Evolutionary conservation across 2,329 filamentous ascomycete genomes (phyloP), one percentile per base, ranked within the genome.

Genomic region (Ilyonectria sp.): DNA sequence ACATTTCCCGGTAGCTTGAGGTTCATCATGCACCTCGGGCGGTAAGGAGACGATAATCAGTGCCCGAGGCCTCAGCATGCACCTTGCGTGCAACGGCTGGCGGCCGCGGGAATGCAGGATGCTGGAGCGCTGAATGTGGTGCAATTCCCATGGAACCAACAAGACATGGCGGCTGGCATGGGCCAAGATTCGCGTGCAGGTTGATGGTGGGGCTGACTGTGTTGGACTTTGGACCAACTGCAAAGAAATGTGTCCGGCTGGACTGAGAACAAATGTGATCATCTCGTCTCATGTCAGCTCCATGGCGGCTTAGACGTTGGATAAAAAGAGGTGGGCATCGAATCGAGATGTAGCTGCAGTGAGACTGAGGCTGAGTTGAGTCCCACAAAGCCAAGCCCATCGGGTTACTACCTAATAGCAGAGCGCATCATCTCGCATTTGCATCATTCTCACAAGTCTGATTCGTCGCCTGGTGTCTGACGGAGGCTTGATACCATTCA

Each of bases 251-350:
- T 33, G 19, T 6, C n/a, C 8, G 29, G 29, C 17, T 7, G n/a
- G 29, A 6, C 50, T 15, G 26, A 26, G 26, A 21, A 6, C 17
- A 8, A 43, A 8, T 43, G 44, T 19, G 10, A 15, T 21, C 29
- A 13, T 21, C 31, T 35, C n/a, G 50, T 53, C 50, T 35, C 50
- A 53, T 53, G 31, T 53, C 50, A 53, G 50, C 50, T 15, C 50
- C 9, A 21, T 35, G 17, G 31, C 19, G 49, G 49, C 49, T 53
- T 35, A 35, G 29, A 35, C 49, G 49, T 19, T 15, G 29, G 31
- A 35, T 13, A 6, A 26, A 53, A 35, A 15, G 31, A 35, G 10
- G n/a, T 23, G 44, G 31, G 50, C 33, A 33, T 21, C 50, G 50
- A 23, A 35, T 35, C 21, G 10, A 53, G n/a, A 53, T n/a, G 23